phyloP scores from a whole-genome alignment of 345 rosid genomes.

The Bretschneidera sinensis region DNA sequence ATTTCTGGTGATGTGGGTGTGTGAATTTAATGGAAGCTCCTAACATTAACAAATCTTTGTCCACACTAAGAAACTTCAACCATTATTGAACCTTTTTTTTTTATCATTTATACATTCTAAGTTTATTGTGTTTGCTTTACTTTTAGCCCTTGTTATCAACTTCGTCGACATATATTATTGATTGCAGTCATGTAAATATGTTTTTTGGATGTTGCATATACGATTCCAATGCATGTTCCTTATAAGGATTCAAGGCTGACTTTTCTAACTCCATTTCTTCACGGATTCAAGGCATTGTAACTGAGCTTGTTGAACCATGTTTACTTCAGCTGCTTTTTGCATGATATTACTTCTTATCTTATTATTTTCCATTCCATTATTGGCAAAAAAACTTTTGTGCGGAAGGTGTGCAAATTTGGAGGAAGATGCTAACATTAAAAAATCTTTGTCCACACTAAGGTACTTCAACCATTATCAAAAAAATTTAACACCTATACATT shows the following conservation, averaged over 20 bases:
- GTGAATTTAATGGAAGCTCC: constrained; percentile 96
- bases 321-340: no score
- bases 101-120: background rate
- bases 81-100: background rate
- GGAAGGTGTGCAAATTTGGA: no score
- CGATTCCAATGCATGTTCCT: constrained; percentile 78
- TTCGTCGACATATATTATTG: background rate
- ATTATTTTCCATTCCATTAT: no score
- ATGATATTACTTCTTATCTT: no score
- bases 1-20: constrained; percentile 99
- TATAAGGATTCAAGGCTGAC: constrained; percentile 95
- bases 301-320: no score
- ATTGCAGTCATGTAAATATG: constrained; percentile 93
- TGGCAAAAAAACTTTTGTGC: no score
- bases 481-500: no score
- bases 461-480: no score
- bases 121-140: constrained; percentile 8
- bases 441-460: no score
- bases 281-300: no score
- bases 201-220: constrained; percentile 85
- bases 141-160: constrained; percentile 1
- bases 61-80: constrained; percentile 73
- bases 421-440: no score
- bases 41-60: constrained; percentile 86
- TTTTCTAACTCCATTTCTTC: no score